phyloP scores from a whole-genome alignment of 257 asterid species.

The Haberlea rhodopensis region DNA sequence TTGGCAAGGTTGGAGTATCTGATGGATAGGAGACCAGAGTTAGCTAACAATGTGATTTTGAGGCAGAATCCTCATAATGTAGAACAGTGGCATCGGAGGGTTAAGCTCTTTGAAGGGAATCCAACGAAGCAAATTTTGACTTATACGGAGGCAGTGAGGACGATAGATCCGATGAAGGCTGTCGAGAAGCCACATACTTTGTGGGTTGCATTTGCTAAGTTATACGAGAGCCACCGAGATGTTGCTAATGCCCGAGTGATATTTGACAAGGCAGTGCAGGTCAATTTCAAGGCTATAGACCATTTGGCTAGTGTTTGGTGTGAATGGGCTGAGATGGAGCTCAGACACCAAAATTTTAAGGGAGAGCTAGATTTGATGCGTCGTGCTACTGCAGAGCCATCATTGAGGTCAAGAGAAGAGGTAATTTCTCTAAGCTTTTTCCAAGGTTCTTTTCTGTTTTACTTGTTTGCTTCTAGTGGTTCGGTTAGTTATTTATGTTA shows the following conservation, averaged over 20 bases:
- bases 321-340: constrained; percentile 99
- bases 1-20: constrained; percentile 81
- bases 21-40: constrained; percentile 98
- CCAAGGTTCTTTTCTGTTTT: not conserved
- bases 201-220: constrained; percentile 94
- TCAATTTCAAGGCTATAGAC: constrained; percentile 79
- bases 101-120: constrained; percentile 84
- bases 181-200: constrained; percentile 96
- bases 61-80: constrained; percentile 96
- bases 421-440: constrained; percentile 35
- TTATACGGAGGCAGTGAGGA: constrained; percentile 93
- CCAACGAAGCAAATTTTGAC: constrained; percentile 86
- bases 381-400: constrained; percentile 98
- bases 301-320: constrained; percentile 96
- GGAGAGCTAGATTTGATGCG: constrained; percentile 88
- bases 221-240: constrained; percentile 78
- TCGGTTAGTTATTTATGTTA: not conserved
- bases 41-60: constrained; percentile 93
- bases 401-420: constrained; percentile 96
- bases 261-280: constrained; percentile 97
- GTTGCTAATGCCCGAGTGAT: constrained; percentile 85
- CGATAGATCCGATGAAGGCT: constrained; percentile 94
- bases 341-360: constrained; percentile 78
- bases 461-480: not conserved
- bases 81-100: constrained; percentile 97